Base-by-base conservation (phyloP, 1,284 basidiomycete species). In the Cystobasidium pallidum region DNA sequence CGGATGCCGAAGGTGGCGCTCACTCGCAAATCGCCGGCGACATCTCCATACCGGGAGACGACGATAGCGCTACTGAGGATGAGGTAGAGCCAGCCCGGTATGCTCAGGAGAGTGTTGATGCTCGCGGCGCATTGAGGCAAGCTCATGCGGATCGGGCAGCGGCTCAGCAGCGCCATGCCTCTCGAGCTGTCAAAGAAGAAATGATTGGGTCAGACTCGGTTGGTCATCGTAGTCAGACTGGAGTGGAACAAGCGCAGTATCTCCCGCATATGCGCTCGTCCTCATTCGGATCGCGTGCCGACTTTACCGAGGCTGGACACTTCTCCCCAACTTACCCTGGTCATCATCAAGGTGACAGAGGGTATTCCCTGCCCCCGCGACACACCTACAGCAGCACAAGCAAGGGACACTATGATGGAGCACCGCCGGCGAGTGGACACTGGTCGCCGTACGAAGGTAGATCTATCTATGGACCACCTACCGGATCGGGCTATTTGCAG, bases 1-100 rank as follows among this genome's bases (percentile, higher is more conserved):
- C 62, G 8, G 70, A 72, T 32, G 68, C 68, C 11, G 68, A 71
- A 55, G 68, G 68, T 39, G 68, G 68, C 21, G 61, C 68, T 19
- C 59, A 52, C 39, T 15, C 59, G 11, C 54, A 70, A 52, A 58
- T 52, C 32, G 8, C 13, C 21, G 21, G 15, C 21, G 59, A 45
- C 49, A 24, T 28, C 17, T 32, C 34, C 21, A 52, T 45, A n/a
- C 39, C n/a, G 6, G 34, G 28, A n/a, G 57, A 63, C 45, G 62
- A 61, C 19, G 70, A 72, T 41, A 72, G 70, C 34, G 34, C 63
- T 26, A 66, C 70, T 17, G 63, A 65, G 41, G 70, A 72, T 19
- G 70, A 72, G 52, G 70, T 36, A n/a, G 70, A 72, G 26, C 70
- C 61, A 21, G 61, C 54, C 15, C 19, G 67, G n/a, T 70, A 61